These are phyloP conservation scores for Cyclotella atomus DNA, from an alignment of 108 stramenopile genomes.

Conservation along the genomic window DNA sequence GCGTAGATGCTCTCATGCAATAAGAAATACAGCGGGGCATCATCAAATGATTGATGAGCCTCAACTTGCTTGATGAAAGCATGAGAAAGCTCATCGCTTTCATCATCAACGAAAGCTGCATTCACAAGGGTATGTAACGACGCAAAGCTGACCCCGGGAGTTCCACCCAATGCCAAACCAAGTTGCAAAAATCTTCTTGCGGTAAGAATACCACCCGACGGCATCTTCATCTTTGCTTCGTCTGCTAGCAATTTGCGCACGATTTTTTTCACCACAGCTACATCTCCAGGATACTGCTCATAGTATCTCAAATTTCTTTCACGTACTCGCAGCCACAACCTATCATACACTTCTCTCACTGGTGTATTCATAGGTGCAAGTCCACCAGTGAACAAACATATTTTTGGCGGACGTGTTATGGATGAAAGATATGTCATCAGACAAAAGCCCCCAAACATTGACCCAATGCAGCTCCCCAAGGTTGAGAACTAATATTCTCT, in stretches of 20 bases:
- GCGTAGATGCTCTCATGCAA: slow-evolving; percentile 94
- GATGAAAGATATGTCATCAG: slow-evolving; percentile 87
- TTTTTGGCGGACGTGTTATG: slow-evolving; percentile 64
- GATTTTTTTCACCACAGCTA: slow-evolving; percentile 73
- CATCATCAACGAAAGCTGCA: slow-evolving; percentile 75
- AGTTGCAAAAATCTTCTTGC: slow-evolving; percentile 89
- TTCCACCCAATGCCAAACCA: slow-evolving; percentile 83
- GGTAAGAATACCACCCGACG: slow-evolving; percentile 87
- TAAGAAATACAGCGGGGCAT: slow-evolving; percentile 91
- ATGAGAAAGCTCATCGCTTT: slow-evolving; percentile 49
- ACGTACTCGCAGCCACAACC: slow-evolving; percentile 77
- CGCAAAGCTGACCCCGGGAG: slow-evolving; percentile 77
- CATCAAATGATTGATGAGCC: slow-evolving; percentile 85
- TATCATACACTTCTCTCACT: slow-evolving; percentile 49
- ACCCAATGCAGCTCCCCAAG: slow-evolving; percentile 87
- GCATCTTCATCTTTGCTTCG: slow-evolving; percentile 55
- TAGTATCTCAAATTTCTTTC: slow-evolving; percentile 86
- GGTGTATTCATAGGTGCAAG: slow-evolving; percentile 88
- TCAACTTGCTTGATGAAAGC: slow-evolving; percentile 87
- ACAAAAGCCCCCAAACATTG: slow-evolving; percentile 96
- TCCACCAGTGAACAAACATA: slow-evolving; percentile 89
- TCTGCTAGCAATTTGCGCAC: slow-evolving; percentile 54
- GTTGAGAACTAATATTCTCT: slow-evolving; percentile 40
- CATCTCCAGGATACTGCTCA: slow-evolving; percentile 90
- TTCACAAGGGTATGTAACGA: slow-evolving; percentile 77